phyloP scores from a whole-genome alignment of 2,329 filamentous ascomycete species.

The Colletotrichum somersetense region DNA sequence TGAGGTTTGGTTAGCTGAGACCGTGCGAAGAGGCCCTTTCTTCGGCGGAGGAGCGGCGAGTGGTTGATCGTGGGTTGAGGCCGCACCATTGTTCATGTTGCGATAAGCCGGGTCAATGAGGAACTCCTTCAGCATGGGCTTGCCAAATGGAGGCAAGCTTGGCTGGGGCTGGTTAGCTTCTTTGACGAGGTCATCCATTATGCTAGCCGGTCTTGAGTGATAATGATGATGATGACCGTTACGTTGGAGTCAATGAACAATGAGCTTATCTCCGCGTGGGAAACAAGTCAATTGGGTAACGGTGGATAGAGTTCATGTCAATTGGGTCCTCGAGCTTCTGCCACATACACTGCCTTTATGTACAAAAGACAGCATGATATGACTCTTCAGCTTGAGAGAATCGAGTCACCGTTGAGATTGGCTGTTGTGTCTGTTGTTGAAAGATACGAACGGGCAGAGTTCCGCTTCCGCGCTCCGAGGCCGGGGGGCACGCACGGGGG shows the following conservation, averaged over 20 bases:
- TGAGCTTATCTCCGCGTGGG: neutral
- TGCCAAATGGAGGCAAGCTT: constrained; percentile 48
- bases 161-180: neutral
- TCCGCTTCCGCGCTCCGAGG: neutral
- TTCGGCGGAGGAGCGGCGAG: neutral
- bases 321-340: no score
- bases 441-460: neutral
- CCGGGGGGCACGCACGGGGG: neutral
- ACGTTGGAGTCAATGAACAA: neutral
- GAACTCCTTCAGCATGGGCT: constrained; percentile 71
- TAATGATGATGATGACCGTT: neutral
- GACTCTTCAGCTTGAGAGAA: neutral
- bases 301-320: neutral
- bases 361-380: neutral
- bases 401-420: constrained; percentile 5
- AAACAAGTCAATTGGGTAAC: neutral
- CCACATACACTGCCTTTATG: neutral
- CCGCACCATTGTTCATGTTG: constrained; percentile 82
- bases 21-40: constrained; percentile 12
- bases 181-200: constrained; percentile 25
- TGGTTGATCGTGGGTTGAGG: neutral
- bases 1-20: constrained; percentile 33
- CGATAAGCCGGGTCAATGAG: constrained; percentile 75
- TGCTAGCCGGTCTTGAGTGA: neutral
- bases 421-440: neutral